Conservation (phyloP, 257 asterid genomes). For the Salvia miltiorrhiza region DNA sequence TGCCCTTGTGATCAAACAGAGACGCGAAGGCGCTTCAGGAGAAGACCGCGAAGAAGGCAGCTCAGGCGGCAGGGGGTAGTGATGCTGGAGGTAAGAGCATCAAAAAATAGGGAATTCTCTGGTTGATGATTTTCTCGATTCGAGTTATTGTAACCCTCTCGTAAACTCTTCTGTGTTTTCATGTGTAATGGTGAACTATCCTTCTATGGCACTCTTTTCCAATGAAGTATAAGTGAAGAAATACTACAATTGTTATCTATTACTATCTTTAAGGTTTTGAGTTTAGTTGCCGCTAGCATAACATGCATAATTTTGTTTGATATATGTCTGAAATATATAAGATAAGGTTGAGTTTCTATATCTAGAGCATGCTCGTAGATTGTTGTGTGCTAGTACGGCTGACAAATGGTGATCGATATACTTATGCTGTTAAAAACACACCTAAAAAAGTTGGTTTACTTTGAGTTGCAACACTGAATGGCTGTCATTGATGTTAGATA, state of each 20-base stretch:
- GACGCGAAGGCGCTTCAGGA: constrained; percentile 94
- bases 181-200: neutral
- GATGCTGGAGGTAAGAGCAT: constrained; percentile 65
- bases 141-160: neutral
- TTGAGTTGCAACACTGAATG: neutral
- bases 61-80: constrained; percentile 48
- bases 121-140: constrained; percentile 10
- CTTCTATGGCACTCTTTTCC: neutral
- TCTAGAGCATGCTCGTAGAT: neutral
- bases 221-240: too few species aligned
- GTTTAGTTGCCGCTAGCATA: neutral
- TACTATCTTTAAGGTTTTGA: too few species aligned
- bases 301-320: too few species aligned
- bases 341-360: too few species aligned
- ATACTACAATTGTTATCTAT: neutral
- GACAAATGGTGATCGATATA: neutral
- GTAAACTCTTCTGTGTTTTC: neutral
- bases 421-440: neutral
- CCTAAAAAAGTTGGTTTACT: neutral
- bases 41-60: constrained; percentile 76
- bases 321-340: too few species aligned
- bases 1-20: constrained; percentile 29
- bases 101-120: constrained; percentile 49
- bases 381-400: neutral
- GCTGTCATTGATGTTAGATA: neutral